Conservation (phyloP, 2,329 filamentous ascomycete genomes). For the Aspergillus sojae region DNA sequence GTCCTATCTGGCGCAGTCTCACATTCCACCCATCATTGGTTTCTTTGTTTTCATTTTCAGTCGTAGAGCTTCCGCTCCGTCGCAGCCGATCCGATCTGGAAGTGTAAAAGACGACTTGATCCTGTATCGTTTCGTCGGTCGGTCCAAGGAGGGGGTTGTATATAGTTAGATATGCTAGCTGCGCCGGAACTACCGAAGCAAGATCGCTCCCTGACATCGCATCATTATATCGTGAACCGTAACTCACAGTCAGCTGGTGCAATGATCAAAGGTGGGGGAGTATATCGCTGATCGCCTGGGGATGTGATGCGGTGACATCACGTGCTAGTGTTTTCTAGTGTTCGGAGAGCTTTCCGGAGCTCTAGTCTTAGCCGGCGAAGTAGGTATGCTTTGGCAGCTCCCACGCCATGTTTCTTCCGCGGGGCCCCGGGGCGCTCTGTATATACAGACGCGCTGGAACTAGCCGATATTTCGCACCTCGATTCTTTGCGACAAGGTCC, state of each 20-base stretch:
- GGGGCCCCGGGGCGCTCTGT: constrained; percentile 25
- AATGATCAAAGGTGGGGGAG: constrained; percentile 9
- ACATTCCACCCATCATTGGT: constrained; percentile 74
- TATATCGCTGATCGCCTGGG: constrained; percentile 17
- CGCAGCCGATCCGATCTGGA: constrained; percentile 50
- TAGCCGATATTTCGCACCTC: constrained; percentile 15
- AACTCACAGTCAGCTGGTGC: constrained; percentile 18
- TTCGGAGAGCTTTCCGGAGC: constrained; percentile 18
- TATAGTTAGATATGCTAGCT: constrained; percentile 87
- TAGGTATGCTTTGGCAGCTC: background rate
- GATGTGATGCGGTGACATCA: constrained; percentile 35
- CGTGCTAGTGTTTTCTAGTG: constrained; percentile 24
- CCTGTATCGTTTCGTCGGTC: constrained; percentile 70
- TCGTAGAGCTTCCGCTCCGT: constrained; percentile 17
- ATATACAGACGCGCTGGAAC: constrained; percentile 22
- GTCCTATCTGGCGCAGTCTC: constrained; percentile 85
- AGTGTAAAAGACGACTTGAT: constrained; percentile 94
- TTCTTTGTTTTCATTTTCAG: constrained; percentile 32
- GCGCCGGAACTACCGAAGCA: constrained; percentile 67
- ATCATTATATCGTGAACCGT: constrained; percentile 25
- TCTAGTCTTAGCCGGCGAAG: constrained; percentile 8
- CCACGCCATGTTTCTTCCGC: constrained; percentile 29
- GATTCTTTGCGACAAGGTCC: constrained; percentile 34
- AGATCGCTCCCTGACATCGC: constrained; percentile 43
- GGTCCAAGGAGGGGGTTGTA: constrained; percentile 84